Conservation (phyloP, 495 filamentous ascomycete species). For the Diplogelasinospora grovesii region DNA sequence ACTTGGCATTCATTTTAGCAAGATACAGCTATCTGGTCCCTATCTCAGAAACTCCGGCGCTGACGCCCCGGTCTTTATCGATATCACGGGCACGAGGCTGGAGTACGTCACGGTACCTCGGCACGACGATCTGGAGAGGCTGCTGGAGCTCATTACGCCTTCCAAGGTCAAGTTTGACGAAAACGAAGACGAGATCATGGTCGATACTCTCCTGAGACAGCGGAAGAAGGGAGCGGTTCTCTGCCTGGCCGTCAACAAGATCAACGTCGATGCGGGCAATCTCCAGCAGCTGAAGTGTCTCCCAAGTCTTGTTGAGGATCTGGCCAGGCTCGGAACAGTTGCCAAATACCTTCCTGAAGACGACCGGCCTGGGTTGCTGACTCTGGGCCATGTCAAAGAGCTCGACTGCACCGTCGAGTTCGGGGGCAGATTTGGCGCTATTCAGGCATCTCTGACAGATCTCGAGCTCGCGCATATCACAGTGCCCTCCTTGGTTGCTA, state of each 20-base stretch:
- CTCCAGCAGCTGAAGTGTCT: conserved; percentile 57
- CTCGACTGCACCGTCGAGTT: conserved; percentile 53
- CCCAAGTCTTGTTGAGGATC: conserved; percentile 64
- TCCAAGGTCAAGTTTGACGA: conserved; percentile 88
- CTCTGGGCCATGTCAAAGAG: conserved; percentile 58
- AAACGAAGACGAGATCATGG: conserved; percentile 82
- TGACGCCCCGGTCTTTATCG: conserved; percentile 42
- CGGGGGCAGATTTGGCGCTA: conserved; percentile 56
- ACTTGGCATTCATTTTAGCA: conserved; percentile 65
- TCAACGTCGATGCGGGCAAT: conserved; percentile 52
- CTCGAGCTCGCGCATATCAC: conserved; percentile 77
- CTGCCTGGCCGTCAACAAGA: conserved; percentile 55
- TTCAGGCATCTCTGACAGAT: conserved; percentile 51
- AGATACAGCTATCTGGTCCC: conserved; percentile 66
- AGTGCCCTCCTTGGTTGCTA: conserved; percentile 70
- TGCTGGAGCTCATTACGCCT: conserved; percentile 82
- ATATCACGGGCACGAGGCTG: conserved; percentile 58
- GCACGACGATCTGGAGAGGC: conserved; percentile 70
- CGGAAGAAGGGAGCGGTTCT: conserved; percentile 82
- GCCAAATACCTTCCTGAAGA: conserved; percentile 95
- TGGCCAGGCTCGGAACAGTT: conserved; percentile 75
- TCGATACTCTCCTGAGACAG: conserved; percentile 88
- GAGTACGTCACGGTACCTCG: conserved; percentile 70
- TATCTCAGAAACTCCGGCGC: conserved; percentile 42
- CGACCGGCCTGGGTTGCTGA: conserved; percentile 84